These are phyloP conservation scores for Cladosporium colombiae DNA, from an alignment of 2,329 filamentous ascomycete species.

Conservation along the genomic window DNA sequence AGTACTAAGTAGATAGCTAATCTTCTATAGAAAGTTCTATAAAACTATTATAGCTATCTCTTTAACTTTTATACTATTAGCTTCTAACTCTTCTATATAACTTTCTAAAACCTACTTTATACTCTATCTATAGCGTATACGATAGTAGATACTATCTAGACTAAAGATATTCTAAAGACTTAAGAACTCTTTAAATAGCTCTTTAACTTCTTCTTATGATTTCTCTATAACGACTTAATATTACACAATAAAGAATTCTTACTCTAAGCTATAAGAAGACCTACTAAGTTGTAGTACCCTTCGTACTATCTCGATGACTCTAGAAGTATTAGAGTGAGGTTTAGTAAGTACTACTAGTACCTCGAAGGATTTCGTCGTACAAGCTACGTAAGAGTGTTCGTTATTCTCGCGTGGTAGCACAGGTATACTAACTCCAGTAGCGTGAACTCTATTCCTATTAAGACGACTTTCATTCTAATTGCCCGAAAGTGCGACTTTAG, in stretches of 20 bases:
- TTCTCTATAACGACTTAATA: not conserved
- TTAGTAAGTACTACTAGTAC: not conserved
- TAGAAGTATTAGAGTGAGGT: not conserved
- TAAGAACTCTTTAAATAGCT: not conserved
- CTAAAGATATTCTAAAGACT: not conserved
- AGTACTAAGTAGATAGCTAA: too few relatives aligned
- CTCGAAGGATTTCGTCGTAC: not conserved
- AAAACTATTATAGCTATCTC: too few relatives aligned
- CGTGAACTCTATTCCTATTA: not conserved
- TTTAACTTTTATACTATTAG: too few relatives aligned
- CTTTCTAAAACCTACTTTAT: too few relatives aligned
- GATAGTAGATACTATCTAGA: not conserved
- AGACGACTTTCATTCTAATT: not conserved
- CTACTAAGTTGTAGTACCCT: not conserved
- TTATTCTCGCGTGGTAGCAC: not conserved
- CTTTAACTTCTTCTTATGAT: not conserved
- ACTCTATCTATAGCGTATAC: too few relatives aligned
- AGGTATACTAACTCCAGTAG: not conserved
- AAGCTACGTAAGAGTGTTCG: not conserved
- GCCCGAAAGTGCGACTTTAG: not conserved
- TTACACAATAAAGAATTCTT: not conserved
- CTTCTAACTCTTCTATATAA: too few relatives aligned
- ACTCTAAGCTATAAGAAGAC: not conserved
- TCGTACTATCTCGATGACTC: not conserved
- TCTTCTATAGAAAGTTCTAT: too few relatives aligned